A percentile compares a stretch with the other conserved stretches of the same genome.
Evolutionary conservation across 1,284 basidiomycete species (phyloP).

Genomic region (Papiliotrema nemorosa): DNA sequence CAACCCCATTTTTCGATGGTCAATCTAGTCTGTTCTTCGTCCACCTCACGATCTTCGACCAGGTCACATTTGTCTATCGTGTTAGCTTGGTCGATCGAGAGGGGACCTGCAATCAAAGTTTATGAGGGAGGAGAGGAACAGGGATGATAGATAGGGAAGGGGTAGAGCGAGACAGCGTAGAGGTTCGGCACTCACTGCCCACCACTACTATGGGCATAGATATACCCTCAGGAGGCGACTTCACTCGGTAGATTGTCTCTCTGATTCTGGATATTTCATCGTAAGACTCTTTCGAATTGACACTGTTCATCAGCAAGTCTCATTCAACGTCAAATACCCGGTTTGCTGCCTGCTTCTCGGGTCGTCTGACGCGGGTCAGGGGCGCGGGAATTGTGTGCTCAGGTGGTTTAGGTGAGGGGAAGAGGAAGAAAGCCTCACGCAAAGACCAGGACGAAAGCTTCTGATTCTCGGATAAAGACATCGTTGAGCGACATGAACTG

Average conservation of each 20-base stretch:
- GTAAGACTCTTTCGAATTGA: conserved; percentile 28
- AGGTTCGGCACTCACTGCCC: conserved; percentile 30
- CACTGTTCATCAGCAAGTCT: conserved; percentile 9
- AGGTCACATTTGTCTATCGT: conserved; percentile 37
- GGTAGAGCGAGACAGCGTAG: not conserved
- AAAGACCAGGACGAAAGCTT: conserved; percentile 42
- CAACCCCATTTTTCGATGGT: conserved; percentile 21
- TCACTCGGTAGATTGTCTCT: conserved; percentile 33
- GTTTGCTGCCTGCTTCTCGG: too few species aligned
- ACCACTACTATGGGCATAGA: conserved; percentile 36
- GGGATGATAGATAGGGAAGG: too few species aligned
- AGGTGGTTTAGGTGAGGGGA: too few species aligned
- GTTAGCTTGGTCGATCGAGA: not conserved
- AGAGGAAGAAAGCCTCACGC: conserved; percentile 16
- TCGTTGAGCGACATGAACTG: conserved; percentile 34
- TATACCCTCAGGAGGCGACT: conserved; percentile 6
- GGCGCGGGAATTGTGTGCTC: too few species aligned
- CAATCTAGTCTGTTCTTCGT: conserved; percentile 14
- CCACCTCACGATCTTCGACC: conserved; percentile 28
- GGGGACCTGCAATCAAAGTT: too few species aligned
- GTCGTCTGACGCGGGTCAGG: too few species aligned
- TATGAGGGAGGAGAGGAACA: too few species aligned
- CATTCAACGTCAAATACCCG: too few species aligned
- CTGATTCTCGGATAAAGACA: conserved; percentile 32
- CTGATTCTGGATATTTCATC: conserved; percentile 26